phyloP scores from a whole-genome alignment of 1,284 basidiomycete species.

The Somion occarium region DNA sequence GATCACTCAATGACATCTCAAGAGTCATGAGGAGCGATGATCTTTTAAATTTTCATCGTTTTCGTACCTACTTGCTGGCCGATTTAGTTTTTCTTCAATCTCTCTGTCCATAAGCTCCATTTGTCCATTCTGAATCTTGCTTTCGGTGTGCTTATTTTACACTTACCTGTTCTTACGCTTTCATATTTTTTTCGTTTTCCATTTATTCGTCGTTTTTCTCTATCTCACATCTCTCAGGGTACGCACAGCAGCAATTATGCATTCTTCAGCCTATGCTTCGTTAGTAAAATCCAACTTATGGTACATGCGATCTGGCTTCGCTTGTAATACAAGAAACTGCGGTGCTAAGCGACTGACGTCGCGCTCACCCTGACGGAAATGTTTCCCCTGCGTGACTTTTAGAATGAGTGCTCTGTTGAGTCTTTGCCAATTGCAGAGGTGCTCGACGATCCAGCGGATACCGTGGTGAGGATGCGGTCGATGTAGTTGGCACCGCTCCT shows the following conservation, averaged over 20 bases:
- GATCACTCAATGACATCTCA: constrained; percentile 27
- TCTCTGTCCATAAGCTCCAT: background rate
- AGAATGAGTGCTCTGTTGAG: constrained; percentile 84
- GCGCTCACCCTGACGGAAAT: no score
- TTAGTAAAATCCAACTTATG: no score
- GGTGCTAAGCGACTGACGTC: no score
- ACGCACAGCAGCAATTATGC: no score
- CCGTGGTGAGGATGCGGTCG: constrained; percentile 70
- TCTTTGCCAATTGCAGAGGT: constrained; percentile 79
- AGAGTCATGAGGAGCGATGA: constrained; percentile 12
- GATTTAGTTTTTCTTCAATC: constrained; percentile 1
- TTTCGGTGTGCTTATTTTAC: background rate
- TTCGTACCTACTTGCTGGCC: background rate
- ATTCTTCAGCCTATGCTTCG: no score
- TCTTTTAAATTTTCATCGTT: background rate
- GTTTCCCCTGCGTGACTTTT: no score
- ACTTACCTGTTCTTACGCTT: background rate
- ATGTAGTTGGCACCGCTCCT: constrained; percentile 88
- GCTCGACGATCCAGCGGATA: constrained; percentile 80
- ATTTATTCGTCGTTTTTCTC: background rate
- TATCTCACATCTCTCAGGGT: no score
- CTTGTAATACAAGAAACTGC: no score
- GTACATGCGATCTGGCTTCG: no score
- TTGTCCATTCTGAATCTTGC: background rate
- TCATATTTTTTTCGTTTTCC: background rate